These are phyloP conservation scores for Paramecium octaurelia DNA, from an alignment of 73 alveolate genomes.

Conservation along the genomic window DNA sequence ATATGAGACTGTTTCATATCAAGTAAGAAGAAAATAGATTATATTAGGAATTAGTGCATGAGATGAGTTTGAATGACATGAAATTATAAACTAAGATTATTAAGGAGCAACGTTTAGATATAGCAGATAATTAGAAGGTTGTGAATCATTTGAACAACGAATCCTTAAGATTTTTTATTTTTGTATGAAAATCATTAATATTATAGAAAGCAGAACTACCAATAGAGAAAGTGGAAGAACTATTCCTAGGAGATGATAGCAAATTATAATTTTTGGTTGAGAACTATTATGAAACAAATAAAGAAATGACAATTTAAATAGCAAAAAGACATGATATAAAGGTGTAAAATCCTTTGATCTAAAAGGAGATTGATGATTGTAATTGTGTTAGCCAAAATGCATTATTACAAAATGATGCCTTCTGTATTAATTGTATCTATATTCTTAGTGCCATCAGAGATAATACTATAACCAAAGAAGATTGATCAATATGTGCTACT, in stretches of 20 bases:
- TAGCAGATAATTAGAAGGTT: neutral
- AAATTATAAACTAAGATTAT: neutral
- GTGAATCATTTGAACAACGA: neutral
- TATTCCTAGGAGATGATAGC: neutral
- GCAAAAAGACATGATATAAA: neutral
- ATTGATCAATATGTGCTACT: neutral
- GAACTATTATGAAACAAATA: neutral
- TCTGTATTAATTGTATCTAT: neutral
- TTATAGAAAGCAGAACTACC: neutral
- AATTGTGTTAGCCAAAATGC: neutral
- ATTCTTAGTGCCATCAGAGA: neutral
- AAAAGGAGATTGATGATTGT: neutral
- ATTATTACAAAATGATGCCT: neutral
- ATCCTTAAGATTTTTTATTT: neutral
- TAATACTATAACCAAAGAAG: neutral
- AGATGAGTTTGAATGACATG: neutral
- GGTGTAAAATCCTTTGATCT: neutral
- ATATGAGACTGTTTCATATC: neutral
- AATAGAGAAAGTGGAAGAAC: neutral
- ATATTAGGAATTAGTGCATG: neutral
- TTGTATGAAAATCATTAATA: neutral
- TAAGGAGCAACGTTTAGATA: neutral
- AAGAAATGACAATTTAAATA: neutral
- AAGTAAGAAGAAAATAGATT: neutral
- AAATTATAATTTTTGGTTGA: neutral